Conservation (phyloP, 805 yeast genomes). For the Kuraishia cidri region DNA sequence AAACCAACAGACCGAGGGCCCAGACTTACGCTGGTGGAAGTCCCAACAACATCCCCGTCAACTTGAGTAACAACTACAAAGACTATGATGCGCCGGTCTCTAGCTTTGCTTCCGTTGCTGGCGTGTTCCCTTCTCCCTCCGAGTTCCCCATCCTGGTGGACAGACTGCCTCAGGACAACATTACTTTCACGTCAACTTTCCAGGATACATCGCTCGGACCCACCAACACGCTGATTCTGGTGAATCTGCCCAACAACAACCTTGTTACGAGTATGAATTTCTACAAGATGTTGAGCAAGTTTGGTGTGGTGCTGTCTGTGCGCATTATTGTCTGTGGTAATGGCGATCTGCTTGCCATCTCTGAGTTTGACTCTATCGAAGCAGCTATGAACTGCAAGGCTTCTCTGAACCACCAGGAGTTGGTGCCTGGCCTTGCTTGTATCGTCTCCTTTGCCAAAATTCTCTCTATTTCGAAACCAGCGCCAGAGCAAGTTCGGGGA, state of each 20-base stretch:
- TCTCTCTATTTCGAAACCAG: slow-evolving; percentile 9
- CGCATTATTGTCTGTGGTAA: slow-evolving; percentile 39
- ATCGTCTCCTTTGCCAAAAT: slow-evolving; percentile 81
- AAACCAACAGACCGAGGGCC: slow-evolving; percentile 26
- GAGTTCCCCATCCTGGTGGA: slow-evolving; percentile 33
- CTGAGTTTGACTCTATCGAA: slow-evolving; percentile 66
- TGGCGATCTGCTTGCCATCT: slow-evolving; percentile 38
- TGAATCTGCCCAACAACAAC: slow-evolving; percentile 57
- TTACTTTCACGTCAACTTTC: slow-evolving; percentile 61
- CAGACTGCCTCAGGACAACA: slow-evolving; percentile 48
- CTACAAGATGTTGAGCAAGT: slow-evolving; percentile 40
- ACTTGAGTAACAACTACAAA: slow-evolving; percentile 9
- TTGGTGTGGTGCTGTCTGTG: slow-evolving; percentile 54
- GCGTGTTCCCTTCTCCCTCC: too few relatives aligned
- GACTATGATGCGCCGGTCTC: too few relatives aligned
- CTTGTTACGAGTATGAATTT: slow-evolving; percentile 45
- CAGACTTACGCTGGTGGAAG: slow-evolving; percentile 26
- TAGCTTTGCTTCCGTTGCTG: too few relatives aligned
- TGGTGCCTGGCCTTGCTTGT: slow-evolving; percentile 70
- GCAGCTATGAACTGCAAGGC: slow-evolving; percentile 75
- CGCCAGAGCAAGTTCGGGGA: background rate
- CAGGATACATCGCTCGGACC: slow-evolving; percentile 68
- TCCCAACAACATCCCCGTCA: too few relatives aligned
- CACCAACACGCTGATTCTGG: slow-evolving; percentile 67
- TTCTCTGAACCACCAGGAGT: slow-evolving; percentile 71